Conservation (phyloP, 169 alveolate genomes). For the Eimeria sp. region DNA sequence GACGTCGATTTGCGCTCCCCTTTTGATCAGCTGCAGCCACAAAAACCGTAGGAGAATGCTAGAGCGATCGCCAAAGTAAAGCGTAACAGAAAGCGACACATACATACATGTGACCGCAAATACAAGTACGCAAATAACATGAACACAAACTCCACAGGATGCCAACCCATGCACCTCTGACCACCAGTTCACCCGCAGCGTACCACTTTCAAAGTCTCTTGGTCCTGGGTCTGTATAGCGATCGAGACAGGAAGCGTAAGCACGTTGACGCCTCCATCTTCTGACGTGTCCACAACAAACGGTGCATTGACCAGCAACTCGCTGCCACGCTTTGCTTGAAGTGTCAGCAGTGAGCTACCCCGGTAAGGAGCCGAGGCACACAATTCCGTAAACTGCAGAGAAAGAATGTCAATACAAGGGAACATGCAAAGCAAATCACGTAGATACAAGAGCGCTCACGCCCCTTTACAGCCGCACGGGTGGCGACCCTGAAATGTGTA, state of each 20-base stretch:
- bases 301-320: slow-evolving; percentile 93
- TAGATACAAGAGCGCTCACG: not conserved
- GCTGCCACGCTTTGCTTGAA: slow-evolving; percentile 90
- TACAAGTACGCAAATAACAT: not conserved
- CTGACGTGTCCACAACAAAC: slow-evolving; percentile 89
- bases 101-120: not conserved
- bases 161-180: not conserved
- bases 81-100: not conserved
- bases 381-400: slow-evolving; percentile 83
- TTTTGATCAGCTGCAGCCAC: slow-evolving; percentile 84
- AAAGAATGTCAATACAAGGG: not conserved
- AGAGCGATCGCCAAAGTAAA: not conserved
- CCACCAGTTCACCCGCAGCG: not conserved
- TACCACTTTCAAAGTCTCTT: slow-evolving; percentile 89
- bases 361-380: slow-evolving; percentile 87
- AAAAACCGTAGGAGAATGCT: not conserved
- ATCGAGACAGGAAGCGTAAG: slow-evolving; percentile 93
- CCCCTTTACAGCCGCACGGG: not conserved
- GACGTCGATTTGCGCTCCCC: slow-evolving; percentile 93
- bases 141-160: not conserved
- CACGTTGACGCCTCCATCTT: slow-evolving; percentile 89
- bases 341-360: slow-evolving; percentile 86
- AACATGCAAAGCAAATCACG: not conserved
- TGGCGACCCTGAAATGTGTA: not conserved
- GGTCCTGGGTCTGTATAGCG: slow-evolving; percentile 89